Conservation (phyloP, 441 rosid species). For the Pelargonium citronellum region DNA sequence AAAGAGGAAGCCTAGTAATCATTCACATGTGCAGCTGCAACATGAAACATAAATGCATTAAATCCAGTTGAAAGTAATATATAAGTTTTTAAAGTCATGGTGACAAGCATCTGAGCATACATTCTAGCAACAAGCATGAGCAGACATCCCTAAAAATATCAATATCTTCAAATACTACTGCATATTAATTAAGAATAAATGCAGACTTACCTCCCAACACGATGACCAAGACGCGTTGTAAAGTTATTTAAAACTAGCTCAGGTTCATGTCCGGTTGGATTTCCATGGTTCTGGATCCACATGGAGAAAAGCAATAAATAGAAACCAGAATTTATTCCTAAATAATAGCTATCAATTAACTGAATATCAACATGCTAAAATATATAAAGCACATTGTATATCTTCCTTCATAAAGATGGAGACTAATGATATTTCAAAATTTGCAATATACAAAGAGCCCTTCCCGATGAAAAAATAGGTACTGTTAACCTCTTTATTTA, state of each 20-base stretch:
- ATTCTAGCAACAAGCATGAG: not conserved
- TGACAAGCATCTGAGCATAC: not conserved
- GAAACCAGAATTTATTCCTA: not conserved
- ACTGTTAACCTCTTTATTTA: too few relatives aligned
- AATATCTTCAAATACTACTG: not conserved
- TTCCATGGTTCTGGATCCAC: conserved; percentile 68
- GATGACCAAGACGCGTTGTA: conserved; percentile 83
- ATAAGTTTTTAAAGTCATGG: not conserved
- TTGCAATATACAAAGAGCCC: too few relatives aligned
- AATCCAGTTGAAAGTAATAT: too few relatives aligned
- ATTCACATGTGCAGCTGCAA: too few relatives aligned
- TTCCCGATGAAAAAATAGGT: too few relatives aligned
- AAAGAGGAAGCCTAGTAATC: conserved; percentile 3
- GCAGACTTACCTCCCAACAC: conserved; percentile 62
- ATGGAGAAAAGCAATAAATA: not conserved
- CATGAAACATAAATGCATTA: too few relatives aligned
- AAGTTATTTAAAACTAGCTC: conserved; percentile 80
- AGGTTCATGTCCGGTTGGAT: conserved; percentile 80
- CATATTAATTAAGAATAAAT: not conserved
- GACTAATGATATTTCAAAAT: too few relatives aligned
- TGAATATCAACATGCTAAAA: not conserved
- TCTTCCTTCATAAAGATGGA: too few relatives aligned
- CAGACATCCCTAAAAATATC: not conserved
- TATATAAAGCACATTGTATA: not conserved
- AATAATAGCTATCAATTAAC: not conserved